A percentile compares a stretch with the other conserved stretches of the same genome.
Conservation (phyloP, 2,329 filamentous ascomycete species). For the Mariannaea sp. region DNA sequence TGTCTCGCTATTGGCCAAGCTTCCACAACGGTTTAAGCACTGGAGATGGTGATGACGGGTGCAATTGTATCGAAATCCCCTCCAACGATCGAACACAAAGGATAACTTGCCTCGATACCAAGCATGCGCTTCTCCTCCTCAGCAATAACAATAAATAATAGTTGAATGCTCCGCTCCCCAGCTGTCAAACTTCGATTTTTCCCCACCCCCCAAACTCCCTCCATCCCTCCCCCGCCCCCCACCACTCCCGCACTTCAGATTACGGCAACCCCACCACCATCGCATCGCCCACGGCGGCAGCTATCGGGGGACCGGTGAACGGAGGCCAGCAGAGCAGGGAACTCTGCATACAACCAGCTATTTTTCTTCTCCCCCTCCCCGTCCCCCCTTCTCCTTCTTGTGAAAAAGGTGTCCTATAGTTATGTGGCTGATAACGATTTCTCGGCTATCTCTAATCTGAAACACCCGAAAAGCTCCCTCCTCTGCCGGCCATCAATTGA, state of each 20-base stretch:
- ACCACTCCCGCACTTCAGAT: conserved; percentile 12
- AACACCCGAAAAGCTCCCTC: not conserved
- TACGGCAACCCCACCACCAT: conserved; percentile 15
- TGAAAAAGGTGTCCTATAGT: not conserved
- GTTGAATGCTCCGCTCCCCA: too few species aligned
- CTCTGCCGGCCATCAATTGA: not conserved
- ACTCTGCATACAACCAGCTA: not conserved
- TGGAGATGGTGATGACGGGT: too few species aligned
- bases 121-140: too few species aligned
- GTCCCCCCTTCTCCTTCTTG: not conserved
- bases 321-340: not conserved
- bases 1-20: too few species aligned
- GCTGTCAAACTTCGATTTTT: too few species aligned
- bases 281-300: not conserved
- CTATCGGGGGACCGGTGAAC: not conserved
- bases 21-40: too few species aligned
- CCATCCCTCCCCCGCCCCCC: too few species aligned
- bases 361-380: not conserved
- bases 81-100: too few species aligned
- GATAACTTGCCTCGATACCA: too few species aligned
- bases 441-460: not conserved
- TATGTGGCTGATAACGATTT: not conserved
- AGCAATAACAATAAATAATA: too few species aligned
- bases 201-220: too few species aligned
- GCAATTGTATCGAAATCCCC: too few species aligned